phyloP scores from a whole-genome alignment of 352 stramenopile species.

The Stramenopiles sp. region DNA sequence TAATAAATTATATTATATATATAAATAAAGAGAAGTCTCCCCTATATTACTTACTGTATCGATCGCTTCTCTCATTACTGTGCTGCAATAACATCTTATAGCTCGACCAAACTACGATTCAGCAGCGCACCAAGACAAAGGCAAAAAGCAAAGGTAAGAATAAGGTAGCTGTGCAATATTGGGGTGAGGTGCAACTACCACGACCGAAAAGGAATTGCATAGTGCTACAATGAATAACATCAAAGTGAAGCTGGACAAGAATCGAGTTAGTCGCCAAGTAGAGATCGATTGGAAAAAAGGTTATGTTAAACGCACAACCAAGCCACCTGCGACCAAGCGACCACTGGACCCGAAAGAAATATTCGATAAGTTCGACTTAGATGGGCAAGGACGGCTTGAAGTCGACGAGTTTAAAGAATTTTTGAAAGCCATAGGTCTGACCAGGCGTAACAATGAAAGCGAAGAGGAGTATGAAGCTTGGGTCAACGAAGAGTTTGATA shows the following conservation, averaged over 20 bases:
- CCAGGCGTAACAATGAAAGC: background rate
- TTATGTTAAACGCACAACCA: background rate
- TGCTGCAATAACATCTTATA: too few relatives aligned
- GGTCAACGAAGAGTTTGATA: background rate
- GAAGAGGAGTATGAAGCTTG: background rate
- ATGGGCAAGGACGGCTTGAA: background rate
- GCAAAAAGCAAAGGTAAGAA: too few relatives aligned
- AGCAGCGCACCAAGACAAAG: too few relatives aligned
- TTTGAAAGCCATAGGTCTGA: background rate
- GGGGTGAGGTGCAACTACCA: too few relatives aligned
- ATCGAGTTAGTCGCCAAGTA: background rate
- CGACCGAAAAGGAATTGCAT: too few relatives aligned
- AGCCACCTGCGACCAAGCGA: background rate
- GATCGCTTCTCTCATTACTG: too few relatives aligned
- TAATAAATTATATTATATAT: too few relatives aligned
- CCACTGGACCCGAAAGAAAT: background rate
- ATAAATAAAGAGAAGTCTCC: too few relatives aligned
- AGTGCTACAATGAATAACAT: background rate
- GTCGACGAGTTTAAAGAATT: background rate
- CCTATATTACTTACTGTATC: too few relatives aligned
- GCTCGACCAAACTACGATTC: too few relatives aligned
- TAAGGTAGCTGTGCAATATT: too few relatives aligned
- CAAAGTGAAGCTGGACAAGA: background rate
- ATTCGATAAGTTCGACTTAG: background rate
- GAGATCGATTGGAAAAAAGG: background rate